A percentile compares a stretch with the other conserved stretches of the same genome.
These are phyloP conservation scores for Oryza australiensis DNA, from an alignment of 176 grass and related monocot species.

Conservation along the genomic window DNA sequence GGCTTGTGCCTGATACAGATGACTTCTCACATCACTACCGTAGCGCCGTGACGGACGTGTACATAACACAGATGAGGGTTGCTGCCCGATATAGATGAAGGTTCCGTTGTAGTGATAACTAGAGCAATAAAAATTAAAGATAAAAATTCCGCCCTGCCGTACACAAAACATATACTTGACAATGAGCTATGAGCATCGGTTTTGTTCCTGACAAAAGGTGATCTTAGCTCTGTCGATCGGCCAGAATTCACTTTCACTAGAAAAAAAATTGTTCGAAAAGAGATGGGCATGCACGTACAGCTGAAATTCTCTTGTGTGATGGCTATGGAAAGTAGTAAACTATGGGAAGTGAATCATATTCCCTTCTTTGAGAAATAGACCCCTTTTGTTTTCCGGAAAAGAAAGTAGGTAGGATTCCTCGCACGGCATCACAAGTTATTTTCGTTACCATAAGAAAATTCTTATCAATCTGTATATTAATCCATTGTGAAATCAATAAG, in stretches of 20 bases:
- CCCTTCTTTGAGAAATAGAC: conserved; percentile 33
- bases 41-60: too few relatives aligned
- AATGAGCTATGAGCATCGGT: conserved; percentile 32
- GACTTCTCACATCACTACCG: too few relatives aligned
- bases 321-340: conserved; percentile 47
- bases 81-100: too few relatives aligned
- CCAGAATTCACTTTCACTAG: conserved; percentile 44
- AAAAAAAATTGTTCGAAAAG: conserved; percentile 32
- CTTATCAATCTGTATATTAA: conserved; percentile 40
- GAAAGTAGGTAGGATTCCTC: conserved; percentile 54
- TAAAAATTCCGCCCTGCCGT: conserved; percentile 39
- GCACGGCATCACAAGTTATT: conserved; percentile 26
- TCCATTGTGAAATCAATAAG: neutral
- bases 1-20: too few relatives aligned
- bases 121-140: conserved; percentile 2
- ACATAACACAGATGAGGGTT: too few relatives aligned
- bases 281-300: conserved; percentile 21
- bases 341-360: conserved; percentile 52
- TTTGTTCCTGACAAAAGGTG: conserved; percentile 41
- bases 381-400: conserved; percentile 41
- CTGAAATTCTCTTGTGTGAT: conserved; percentile 48
- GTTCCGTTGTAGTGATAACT: too few relatives aligned
- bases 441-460: conserved; percentile 22
- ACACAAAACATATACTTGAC: conserved; percentile 64
- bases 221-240: conserved; percentile 25